Conservation (phyloP, 2,329 filamentous ascomycete genomes). For the Ambrosiella cleistominuta region DNA sequence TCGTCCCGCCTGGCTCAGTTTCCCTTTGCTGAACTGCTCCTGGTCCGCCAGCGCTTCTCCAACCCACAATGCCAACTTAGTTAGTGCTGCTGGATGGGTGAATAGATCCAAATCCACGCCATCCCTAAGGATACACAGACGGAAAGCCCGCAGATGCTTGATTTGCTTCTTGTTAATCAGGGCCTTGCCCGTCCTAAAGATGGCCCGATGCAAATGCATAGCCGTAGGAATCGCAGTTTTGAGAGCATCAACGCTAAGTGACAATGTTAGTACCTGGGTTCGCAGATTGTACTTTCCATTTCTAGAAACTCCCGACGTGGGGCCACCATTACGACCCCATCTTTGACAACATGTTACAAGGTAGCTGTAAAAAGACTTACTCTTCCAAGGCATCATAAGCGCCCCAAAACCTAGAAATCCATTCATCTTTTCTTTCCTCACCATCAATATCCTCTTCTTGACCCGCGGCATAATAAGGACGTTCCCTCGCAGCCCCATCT, state of each 20-base stretch:
- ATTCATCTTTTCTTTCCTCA: conserved; percentile 42
- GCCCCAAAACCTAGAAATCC: conserved; percentile 51
- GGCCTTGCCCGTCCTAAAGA: conserved; percentile 79
- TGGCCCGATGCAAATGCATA: conserved; percentile 77
- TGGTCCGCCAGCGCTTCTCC: conserved; percentile 82
- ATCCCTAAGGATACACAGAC: conserved; percentile 90
- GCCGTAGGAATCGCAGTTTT: conserved; percentile 64
- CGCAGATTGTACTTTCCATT: background rate
- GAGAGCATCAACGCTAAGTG: conserved; percentile 54
- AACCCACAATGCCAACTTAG: conserved; percentile 87
- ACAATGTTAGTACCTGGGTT: conserved; percentile 16
- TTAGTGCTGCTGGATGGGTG: conserved; percentile 78
- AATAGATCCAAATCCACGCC: conserved; percentile 84
- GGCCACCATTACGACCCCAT: background rate
- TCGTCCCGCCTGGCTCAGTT: conserved; percentile 47
- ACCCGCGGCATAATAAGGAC: conserved; percentile 12
- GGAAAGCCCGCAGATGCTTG: conserved; percentile 77
- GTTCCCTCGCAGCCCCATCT: conserved; percentile 19
- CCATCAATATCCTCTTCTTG: conserved; percentile 29
- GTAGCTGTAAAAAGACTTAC: conserved; percentile 27
- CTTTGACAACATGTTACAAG: background rate
- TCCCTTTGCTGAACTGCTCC: conserved; percentile 59
- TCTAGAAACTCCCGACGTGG: too few relatives aligned
- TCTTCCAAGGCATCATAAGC: conserved; percentile 56
- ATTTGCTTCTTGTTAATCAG: conserved; percentile 90